Base-by-base conservation (phyloP, 805 yeast genomes). In the Ogataea paraovalis region DNA sequence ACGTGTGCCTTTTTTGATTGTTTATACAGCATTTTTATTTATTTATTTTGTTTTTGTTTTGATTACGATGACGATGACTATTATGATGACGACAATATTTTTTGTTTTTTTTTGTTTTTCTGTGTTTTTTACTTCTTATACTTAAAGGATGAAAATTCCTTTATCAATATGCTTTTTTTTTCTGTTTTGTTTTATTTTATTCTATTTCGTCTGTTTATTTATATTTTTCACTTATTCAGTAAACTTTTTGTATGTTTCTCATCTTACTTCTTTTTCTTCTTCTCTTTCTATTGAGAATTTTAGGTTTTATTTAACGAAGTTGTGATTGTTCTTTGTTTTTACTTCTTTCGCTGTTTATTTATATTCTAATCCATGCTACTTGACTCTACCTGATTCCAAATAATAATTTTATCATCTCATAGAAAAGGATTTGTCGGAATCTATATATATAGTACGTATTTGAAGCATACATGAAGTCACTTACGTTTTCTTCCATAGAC, bases 401-500 rank as follows among this genome's bases (percentile, higher is more conserved):
- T n/a, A n/a, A n/a, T n/a, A n/a, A n/a, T n/a, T n/a, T n/a, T n/a
- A n/a, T n/a, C n/a, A n/a, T n/a, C n/a, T n/a, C n/a, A n/a, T n/a
- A n/a, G n/a, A n/a, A n/a, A n/a, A n/a, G n/a, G n/a, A n/a, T n/a
- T n/a, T n/a, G n/a, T n/a, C n/a, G n/a, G n/a, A n/a, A n/a, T n/a
- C n/a, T n/a, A n/a, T n/a, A n/a, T n/a, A n/a, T n/a, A n/a, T n/a
- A n/a, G n/a, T 25, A 25, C 28, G 10, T 25, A 7, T 25, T 25
- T 14, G 3, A 3, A 33, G 9, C n/a, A 33, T 14, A 33, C 8
- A 8, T 10, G 36, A 25, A 22, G 12, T 18, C 28, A 39, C 30
- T 41, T 44, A 46, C 38, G 41, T 38, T 42, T 48, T 52, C 46
- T 42, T n/a, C 63, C 50, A 44, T 67, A 65, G 3, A 79, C 71